Percentiles rank a stretch among this genome's conserved stretches.
Evolutionary conservation across 805 yeast species (phyloP).

Genomic region (Phaffomyces opuntiae): DNA sequence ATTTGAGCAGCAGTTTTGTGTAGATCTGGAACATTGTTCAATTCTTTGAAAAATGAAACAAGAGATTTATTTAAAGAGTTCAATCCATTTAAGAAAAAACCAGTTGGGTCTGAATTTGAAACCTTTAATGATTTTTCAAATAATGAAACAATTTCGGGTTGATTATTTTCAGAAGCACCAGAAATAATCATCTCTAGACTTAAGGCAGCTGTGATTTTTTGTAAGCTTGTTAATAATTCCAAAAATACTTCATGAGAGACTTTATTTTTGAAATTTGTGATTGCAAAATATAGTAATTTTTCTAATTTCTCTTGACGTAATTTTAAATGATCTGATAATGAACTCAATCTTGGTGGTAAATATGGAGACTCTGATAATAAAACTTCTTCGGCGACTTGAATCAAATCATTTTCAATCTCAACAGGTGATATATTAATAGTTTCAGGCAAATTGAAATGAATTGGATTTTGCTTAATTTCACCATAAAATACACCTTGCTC

Average conservation of each 20-base stretch:
- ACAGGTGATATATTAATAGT: slow-evolving; percentile 37
- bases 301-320: slow-evolving; percentile 40
- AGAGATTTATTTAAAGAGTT: slow-evolving; percentile 22
- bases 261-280: slow-evolving; percentile 35
- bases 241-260: slow-evolving; percentile 32
- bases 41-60: slow-evolving; percentile 16
- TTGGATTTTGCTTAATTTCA: slow-evolving; percentile 33
- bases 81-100: slow-evolving; percentile 23
- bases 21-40: slow-evolving; percentile 10
- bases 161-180: not conserved
- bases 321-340: slow-evolving; percentile 43
- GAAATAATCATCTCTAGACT: slow-evolving; percentile 7
- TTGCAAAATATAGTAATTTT: slow-evolving; percentile 38
- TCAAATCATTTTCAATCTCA: slow-evolving; percentile 46
- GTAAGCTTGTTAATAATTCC: slow-evolving; percentile 31
- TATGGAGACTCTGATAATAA: slow-evolving; percentile 48
- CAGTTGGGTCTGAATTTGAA: slow-evolving; percentile 7
- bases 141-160: not conserved
- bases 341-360: slow-evolving; percentile 45
- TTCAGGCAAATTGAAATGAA: slow-evolving; percentile 39
- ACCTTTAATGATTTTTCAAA: slow-evolving; percentile 6
- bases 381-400: slow-evolving; percentile 47
- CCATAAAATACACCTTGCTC: slow-evolving; percentile 79
- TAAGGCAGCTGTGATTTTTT: slow-evolving; percentile 40
- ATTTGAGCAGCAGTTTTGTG: slow-evolving; percentile 18